Conservation (phyloP, 805 yeast species). For the Metschnikowia santaceciliae region DNA sequence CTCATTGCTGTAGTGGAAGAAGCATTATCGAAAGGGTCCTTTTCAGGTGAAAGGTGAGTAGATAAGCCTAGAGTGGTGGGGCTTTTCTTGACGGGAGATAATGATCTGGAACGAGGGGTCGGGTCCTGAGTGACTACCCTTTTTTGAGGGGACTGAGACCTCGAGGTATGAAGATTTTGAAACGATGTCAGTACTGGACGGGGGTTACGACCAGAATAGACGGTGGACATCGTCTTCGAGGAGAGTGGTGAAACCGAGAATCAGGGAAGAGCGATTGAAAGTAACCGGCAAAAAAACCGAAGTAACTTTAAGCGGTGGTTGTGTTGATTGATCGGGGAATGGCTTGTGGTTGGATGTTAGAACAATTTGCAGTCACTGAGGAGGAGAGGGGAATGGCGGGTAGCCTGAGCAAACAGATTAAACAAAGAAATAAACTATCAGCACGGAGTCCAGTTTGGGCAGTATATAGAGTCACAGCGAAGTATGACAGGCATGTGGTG, state of each 20-base stretch:
- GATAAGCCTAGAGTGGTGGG: constrained; percentile 23
- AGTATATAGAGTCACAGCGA: background rate
- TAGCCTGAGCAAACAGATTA: background rate
- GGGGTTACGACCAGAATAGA: background rate
- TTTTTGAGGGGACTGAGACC: constrained; percentile 1
- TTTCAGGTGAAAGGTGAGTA: constrained; percentile 11
- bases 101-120: constrained; percentile 30
- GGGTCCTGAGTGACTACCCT: background rate
- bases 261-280: background rate
- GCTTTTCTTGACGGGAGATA: constrained; percentile 30
- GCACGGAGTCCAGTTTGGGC: background rate
- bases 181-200: constrained; percentile 1
- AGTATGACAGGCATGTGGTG: background rate
- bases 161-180: background rate
- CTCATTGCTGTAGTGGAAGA: constrained; percentile 21
- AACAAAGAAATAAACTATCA: background rate
- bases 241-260: background rate
- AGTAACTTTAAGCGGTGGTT: background rate
- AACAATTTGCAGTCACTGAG: background rate
- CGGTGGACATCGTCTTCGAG: background rate
- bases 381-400: background rate
- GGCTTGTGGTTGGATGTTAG: background rate
- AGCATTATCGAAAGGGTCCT: constrained; percentile 18
- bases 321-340: background rate
- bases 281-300: background rate